phyloP scores from a whole-genome alignment of 352 stramenopile species.

The Phytophthora pinifolia region DNA sequence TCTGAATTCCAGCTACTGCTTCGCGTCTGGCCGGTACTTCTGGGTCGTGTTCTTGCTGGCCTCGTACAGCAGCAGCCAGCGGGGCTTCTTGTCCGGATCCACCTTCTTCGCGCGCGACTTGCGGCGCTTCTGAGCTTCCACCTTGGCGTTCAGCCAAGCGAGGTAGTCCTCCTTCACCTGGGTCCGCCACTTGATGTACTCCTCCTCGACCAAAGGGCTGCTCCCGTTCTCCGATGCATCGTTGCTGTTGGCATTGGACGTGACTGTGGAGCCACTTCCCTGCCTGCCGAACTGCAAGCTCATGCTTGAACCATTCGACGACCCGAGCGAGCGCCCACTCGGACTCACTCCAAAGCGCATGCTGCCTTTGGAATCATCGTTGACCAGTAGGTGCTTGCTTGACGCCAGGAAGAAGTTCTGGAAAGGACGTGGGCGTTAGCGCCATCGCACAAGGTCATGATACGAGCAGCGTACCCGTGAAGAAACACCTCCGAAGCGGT shows the following conservation, averaged over 20 bases:
- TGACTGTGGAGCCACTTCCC: conserved; percentile 15
- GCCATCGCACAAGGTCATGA: neutral
- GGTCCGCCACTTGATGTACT: conserved; percentile 69
- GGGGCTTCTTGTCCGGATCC: conserved; percentile 58
- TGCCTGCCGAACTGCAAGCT: conserved; percentile 20
- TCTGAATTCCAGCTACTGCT: conserved; percentile 22
- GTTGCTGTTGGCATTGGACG: conserved; percentile 11
- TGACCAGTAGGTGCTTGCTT: conserved; percentile 40
- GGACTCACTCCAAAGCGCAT: conserved; percentile 31
- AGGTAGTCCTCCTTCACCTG: conserved; percentile 77
- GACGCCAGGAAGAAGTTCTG: conserved; percentile 54
- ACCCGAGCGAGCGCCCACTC: conserved; percentile 26
- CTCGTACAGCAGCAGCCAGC: conserved; percentile 72
- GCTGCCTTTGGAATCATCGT: conserved; percentile 30
- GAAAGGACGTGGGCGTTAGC: neutral
- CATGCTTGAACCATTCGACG: conserved; percentile 22
- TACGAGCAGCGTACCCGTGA: conserved; percentile 33
- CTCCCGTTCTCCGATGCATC: neutral
- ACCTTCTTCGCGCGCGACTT: conserved; percentile 46
- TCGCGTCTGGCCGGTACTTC: conserved; percentile 36
- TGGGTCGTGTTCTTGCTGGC: conserved; percentile 43
- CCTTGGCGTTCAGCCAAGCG: conserved; percentile 64
- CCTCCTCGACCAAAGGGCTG: conserved; percentile 48
- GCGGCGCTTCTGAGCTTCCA: conserved; percentile 49
- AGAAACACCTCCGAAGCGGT: conserved; percentile 48